Evolutionary conservation across 1,284 basidiomycete species (phyloP).

Genomic region (Coniophora puteana): DNA sequence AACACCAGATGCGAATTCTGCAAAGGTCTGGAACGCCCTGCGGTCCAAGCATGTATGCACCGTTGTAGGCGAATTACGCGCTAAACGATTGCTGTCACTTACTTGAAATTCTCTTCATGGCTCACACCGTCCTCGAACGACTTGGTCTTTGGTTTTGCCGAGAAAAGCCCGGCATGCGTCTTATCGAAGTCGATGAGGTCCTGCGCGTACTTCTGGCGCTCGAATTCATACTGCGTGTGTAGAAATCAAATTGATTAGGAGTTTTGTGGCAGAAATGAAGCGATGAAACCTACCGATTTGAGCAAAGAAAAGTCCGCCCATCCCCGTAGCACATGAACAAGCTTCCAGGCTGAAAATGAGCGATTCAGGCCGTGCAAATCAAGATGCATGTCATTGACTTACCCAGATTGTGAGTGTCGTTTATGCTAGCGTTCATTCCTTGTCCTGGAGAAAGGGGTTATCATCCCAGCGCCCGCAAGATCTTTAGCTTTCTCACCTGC

Average conservation of each 20-base stretch:
- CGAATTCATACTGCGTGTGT: constrained; percentile 53
- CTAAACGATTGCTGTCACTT: constrained; percentile 24
- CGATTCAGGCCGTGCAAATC: not conserved
- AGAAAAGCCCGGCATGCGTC: constrained; percentile 69
- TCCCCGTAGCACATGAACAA: constrained; percentile 22
- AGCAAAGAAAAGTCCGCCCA: not conserved
- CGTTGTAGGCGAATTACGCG: constrained; percentile 38
- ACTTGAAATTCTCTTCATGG: constrained; percentile 60
- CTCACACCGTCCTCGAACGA: constrained; percentile 54
- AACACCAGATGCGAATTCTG: constrained; percentile 54
- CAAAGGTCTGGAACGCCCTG: constrained; percentile 52
- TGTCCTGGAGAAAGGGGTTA: constrained; percentile 42
- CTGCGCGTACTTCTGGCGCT: constrained; percentile 67
- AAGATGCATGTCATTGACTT: not conserved
- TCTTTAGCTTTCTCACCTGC: too few relatives aligned
- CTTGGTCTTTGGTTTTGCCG: constrained; percentile 60
- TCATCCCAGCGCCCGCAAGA: too few relatives aligned
- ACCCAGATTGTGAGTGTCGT: constrained; percentile 1
- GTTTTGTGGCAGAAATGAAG: not conserved
- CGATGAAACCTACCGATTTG: not conserved
- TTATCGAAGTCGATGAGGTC: constrained; percentile 58
- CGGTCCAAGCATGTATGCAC: constrained; percentile 13
- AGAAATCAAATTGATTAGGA: not conserved
- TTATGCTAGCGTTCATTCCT: constrained; percentile 57
- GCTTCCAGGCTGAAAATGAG: constrained; percentile 51